These are phyloP conservation scores for Yamagishiella unicocca DNA, from an alignment of 139 green algal species.

Conservation along the genomic window DNA sequence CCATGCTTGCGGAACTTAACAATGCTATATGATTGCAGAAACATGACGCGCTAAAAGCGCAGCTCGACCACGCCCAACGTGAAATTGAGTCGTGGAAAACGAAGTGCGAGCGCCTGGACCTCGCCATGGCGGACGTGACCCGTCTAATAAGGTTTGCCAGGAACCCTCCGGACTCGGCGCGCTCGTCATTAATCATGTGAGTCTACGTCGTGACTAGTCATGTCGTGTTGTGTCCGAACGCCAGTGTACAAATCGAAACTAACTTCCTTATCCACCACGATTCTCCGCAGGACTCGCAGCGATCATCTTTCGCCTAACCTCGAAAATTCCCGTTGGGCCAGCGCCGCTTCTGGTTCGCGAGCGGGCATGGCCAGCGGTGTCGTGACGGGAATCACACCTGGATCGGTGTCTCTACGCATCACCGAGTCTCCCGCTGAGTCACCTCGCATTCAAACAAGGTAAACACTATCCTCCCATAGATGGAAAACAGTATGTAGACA, in stretches of 20 bases:
- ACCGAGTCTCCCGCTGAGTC: conserved; percentile 12
- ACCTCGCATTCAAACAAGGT: conserved; percentile 6
- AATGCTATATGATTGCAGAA: no score
- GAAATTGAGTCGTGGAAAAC: conserved; percentile 39
- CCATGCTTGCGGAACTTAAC: no score
- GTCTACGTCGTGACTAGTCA: not conserved
- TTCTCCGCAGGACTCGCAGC: conserved; percentile 2
- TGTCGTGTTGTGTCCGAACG: not conserved
- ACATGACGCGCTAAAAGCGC: conserved; percentile 10
- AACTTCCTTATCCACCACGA: not conserved
- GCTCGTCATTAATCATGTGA: conserved; percentile 45
- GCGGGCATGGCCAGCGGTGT: not conserved
- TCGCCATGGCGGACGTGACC: conserved; percentile 28
- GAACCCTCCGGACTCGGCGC: conserved; percentile 36
- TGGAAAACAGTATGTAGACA: no score
- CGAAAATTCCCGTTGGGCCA: not conserved
- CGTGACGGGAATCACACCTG: not conserved
- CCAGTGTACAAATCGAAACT: not conserved
- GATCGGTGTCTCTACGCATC: not conserved
- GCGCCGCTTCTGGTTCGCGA: not conserved
- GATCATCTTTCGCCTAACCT: conserved; percentile 21
- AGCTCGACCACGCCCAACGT: conserved; percentile 9
- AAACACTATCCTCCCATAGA: not conserved
- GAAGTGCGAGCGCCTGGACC: conserved; percentile 30
- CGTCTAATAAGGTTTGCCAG: conserved; percentile 26